Evolutionary conservation across 352 stramenopile species (phyloP).

Genomic region (Globisporangium lucens): DNA sequence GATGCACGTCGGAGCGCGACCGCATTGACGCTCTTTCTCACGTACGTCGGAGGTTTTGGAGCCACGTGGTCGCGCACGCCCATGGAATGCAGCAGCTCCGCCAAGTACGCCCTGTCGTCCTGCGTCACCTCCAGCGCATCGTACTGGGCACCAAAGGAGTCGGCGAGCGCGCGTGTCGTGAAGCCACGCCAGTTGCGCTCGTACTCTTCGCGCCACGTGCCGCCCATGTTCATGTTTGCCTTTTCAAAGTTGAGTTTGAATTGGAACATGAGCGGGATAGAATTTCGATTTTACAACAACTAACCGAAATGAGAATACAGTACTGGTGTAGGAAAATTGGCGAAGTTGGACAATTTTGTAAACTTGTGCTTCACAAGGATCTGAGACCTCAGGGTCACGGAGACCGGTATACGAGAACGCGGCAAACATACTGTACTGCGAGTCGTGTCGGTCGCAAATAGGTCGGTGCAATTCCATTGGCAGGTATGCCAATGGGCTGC

Average conservation of each 20-base stretch:
- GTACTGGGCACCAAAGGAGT: conserved; percentile 32
- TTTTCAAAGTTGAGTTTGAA: conserved; percentile 25
- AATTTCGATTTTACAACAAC: not conserved
- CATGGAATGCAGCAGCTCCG: conserved; percentile 29
- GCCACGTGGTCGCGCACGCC: conserved; percentile 17
- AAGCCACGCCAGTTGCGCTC: conserved; percentile 57
- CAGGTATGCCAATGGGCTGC: too few species aligned
- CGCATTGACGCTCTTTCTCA: not conserved
- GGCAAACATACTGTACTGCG: too few species aligned
- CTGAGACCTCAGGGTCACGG: too few species aligned
- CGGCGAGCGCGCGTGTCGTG: conserved; percentile 30
- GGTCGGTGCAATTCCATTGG: too few species aligned
- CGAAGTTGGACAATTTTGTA: too few species aligned
- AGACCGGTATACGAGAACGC: too few species aligned
- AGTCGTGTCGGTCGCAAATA: too few species aligned
- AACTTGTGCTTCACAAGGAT: too few species aligned
- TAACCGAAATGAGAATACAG: not conserved
- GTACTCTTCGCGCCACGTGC: conserved; percentile 60
- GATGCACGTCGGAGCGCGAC: not conserved
- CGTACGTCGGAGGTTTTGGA: not conserved
- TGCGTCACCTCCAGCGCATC: conserved; percentile 23
- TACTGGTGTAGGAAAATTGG: too few species aligned
- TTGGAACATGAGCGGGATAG: not conserved
- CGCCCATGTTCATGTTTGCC: conserved; percentile 17
- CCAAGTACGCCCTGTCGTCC: conserved; percentile 38